These are phyloP conservation scores for Aspergillus nanangensis DNA, from an alignment of 495 filamentous ascomycete genomes.

Conservation along the genomic window DNA sequence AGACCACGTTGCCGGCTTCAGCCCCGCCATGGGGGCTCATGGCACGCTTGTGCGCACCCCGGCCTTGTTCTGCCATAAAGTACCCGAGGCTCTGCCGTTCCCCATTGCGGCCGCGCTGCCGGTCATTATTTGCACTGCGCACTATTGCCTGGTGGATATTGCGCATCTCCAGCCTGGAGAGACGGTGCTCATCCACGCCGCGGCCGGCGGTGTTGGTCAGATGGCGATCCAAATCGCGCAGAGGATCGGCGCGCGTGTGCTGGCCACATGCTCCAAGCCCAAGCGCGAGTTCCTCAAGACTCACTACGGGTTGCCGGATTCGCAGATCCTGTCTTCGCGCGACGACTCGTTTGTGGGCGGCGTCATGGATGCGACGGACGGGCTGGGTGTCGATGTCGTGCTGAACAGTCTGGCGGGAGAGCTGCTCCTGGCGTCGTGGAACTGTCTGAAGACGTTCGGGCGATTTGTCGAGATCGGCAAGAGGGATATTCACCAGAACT, in stretches of 20 bases:
- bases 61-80: not conserved
- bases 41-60: not conserved
- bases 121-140: not conserved
- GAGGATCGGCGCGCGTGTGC: slow-evolving; percentile 50
- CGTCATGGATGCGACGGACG: slow-evolving; percentile 34
- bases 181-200: slow-evolving; percentile 53
- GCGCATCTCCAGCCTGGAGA: slow-evolving; percentile 29
- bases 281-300: slow-evolving; percentile 47
- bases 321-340: slow-evolving; percentile 53
- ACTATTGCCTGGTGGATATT: not conserved
- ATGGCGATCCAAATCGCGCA: slow-evolving; percentile 56
- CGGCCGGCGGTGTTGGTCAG: slow-evolving; percentile 53
- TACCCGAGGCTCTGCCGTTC: not conserved
- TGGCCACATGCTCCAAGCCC: slow-evolving; percentile 46
- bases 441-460: slow-evolving; percentile 40
- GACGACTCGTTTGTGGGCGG: slow-evolving; percentile 32
- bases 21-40: not conserved
- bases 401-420: slow-evolving; percentile 42
- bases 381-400: slow-evolving; percentile 49
- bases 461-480: slow-evolving; percentile 49
- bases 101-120: not conserved
- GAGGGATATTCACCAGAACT: slow-evolving; percentile 27
- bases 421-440: slow-evolving; percentile 31
- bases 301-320: slow-evolving; percentile 41
- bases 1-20: not conserved